Conservation (phyloP, 2,329 filamentous ascomycete genomes). For the Ascochyta rabiei region DNA sequence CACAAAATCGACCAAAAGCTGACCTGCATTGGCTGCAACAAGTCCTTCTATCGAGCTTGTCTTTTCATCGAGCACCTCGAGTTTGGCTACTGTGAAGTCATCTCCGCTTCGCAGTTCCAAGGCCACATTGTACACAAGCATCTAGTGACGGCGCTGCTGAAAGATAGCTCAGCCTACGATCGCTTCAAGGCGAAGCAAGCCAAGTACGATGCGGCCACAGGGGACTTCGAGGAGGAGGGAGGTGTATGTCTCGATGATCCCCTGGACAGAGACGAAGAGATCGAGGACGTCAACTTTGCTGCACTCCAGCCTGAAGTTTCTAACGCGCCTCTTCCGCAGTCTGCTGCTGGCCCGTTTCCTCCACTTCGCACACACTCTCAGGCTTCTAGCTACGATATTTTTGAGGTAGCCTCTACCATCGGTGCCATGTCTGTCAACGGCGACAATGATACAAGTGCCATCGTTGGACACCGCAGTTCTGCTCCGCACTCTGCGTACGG, state of each 20-base stretch:
- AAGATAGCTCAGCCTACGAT: constrained; percentile 18
- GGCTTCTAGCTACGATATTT: not conserved
- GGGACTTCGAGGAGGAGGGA: constrained; percentile 39
- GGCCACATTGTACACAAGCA: constrained; percentile 59
- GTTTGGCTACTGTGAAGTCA: constrained; percentile 55
- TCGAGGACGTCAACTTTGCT: constrained; percentile 25
- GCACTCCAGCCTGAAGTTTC: constrained; percentile 33
- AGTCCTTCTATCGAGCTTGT: constrained; percentile 55
- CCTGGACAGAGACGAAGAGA: constrained; percentile 26
- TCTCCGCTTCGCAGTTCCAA: constrained; percentile 53
- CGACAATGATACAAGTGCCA: constrained; percentile 17
- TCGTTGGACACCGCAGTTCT: constrained; percentile 7
- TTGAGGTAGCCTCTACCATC: constrained; percentile 18
- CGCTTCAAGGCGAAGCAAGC: constrained; percentile 41
- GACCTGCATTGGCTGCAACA: constrained; percentile 59
- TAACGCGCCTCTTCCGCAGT: not conserved
- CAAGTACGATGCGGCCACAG: constrained; percentile 33
- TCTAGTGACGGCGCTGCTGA: constrained; percentile 48
- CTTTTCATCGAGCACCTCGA: constrained; percentile 62
- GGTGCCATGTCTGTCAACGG: constrained; percentile 24
- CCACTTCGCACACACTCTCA: constrained; percentile 23
- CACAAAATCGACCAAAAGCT: constrained; percentile 59
- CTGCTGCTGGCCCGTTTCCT: constrained; percentile 23
- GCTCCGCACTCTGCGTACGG: not conserved
- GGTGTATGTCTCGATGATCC: constrained; percentile 28